phyloP scores from a whole-genome alignment of 2,329 filamentous ascomycete species.

The Claviceps pusilla region DNA sequence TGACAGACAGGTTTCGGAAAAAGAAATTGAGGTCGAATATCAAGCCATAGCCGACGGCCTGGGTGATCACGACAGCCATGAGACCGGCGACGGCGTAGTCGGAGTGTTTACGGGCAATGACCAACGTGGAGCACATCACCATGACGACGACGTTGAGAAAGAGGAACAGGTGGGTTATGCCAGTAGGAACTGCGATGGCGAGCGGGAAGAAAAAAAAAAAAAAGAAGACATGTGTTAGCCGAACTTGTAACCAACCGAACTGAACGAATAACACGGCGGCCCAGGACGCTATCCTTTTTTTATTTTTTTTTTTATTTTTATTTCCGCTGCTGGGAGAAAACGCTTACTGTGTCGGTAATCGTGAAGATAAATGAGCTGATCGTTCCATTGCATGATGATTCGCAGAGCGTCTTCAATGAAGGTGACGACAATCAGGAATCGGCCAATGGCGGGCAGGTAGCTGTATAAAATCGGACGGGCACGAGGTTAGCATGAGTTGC shows the following conservation, averaged over 20 bases:
- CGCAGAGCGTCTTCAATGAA: conserved; percentile 93
- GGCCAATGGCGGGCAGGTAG: conserved; percentile 85
- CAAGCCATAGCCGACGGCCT: conserved; percentile 90
- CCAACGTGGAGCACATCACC: conserved; percentile 63
- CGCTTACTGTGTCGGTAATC: conserved; percentile 82
- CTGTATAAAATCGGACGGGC: conserved; percentile 29
- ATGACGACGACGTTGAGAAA: conserved; percentile 82
- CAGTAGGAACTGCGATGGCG: conserved; percentile 53
- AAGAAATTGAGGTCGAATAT: conserved; percentile 99
- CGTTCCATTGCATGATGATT: conserved; percentile 94
- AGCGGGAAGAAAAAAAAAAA: too few species aligned
- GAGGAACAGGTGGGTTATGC: conserved; percentile 85
- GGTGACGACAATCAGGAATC: conserved; percentile 94
- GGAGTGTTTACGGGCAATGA: conserved; percentile 84
- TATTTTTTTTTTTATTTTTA: neutral
- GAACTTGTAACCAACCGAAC: neutral
- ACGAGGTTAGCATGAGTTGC: conserved; percentile 8
- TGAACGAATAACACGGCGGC: neutral
- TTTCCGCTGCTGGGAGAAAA: neutral
- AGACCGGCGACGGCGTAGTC: conserved; percentile 86
- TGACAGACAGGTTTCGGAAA: conserved; percentile 93
- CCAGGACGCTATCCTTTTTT: neutral
- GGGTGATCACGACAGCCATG: conserved; percentile 77
- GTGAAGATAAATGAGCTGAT: conserved; percentile 84
- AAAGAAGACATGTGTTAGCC: neutral